A percentile compares a stretch with the other conserved stretches of the same genome.
phyloP scores from a whole-genome alignment of 495 filamentous ascomycete species.

The Aspergillus mulundensis region DNA sequence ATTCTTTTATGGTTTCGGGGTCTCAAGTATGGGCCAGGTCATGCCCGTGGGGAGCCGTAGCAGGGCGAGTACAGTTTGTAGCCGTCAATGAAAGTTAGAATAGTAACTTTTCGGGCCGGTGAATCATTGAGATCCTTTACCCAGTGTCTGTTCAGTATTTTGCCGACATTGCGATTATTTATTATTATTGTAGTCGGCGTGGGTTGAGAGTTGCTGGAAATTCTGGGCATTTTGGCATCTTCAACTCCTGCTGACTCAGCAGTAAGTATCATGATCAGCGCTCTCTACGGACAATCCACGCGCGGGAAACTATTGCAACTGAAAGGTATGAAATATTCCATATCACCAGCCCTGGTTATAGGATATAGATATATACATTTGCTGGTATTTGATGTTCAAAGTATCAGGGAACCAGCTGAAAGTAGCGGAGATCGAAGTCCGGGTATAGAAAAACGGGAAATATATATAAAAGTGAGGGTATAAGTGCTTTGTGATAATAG shows the following conservation, averaged over 20 bases:
- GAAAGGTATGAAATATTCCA: not conserved
- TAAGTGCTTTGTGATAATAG: no score
- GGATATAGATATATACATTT: slow-evolving; percentile 6
- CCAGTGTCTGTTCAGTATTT: not conserved
- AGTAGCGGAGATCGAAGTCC: not conserved
- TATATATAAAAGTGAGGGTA: slow-evolving; percentile 4
- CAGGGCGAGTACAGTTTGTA: no score
- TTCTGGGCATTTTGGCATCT: slow-evolving; percentile 7
- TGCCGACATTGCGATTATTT: not conserved
- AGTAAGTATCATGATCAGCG: not conserved
- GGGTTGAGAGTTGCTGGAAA: not conserved
- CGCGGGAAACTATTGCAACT: no score
- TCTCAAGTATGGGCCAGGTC: not conserved
- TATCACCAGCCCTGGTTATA: not conserved
- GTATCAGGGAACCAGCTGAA: not conserved
- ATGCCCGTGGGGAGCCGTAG: no score
- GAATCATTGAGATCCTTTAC: not conserved
- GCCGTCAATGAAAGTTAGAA: no score
- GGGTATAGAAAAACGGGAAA: not conserved
- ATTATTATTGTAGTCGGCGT: not conserved
- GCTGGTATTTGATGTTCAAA: not conserved
- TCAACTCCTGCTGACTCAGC: slow-evolving; percentile 9
- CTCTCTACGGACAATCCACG: not conserved
- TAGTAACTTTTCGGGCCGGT: no score
- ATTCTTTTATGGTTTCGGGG: not conserved